Conservation (phyloP, 805 yeast genomes). For the Brettanomyces custersianus region DNA sequence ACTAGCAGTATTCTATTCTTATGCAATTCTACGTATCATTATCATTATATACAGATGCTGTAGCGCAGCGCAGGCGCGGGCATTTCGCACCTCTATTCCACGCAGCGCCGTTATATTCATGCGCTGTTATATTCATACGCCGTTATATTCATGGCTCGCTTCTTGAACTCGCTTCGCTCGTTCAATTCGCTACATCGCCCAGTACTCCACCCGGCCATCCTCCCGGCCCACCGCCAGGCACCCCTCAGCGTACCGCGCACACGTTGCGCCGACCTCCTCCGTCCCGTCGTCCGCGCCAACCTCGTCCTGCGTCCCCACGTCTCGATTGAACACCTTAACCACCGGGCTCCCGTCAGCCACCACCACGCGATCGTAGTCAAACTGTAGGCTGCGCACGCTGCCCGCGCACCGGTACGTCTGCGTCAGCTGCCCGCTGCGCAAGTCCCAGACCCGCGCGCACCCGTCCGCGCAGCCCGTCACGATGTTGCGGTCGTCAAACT, state of each 20-base stretch:
- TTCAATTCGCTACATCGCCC: slow-evolving; percentile 53
- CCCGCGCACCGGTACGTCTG: slow-evolving; percentile 55
- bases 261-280: slow-evolving; percentile 26
- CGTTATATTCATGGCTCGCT: too few relatives aligned
- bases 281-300: slow-evolving; percentile 34
- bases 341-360: slow-evolving; percentile 37
- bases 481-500: slow-evolving; percentile 57
- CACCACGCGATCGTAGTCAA: slow-evolving; percentile 50
- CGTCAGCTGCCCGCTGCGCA: slow-evolving; percentile 53
- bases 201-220: slow-evolving; percentile 52
- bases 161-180: too few relatives aligned
- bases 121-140: too few relatives aligned
- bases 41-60: too few relatives aligned
- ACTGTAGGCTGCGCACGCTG: slow-evolving; percentile 47
- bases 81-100: too few relatives aligned
- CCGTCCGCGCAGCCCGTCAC: slow-evolving; percentile 59
- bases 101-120: too few relatives aligned
- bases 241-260: slow-evolving; percentile 49
- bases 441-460: slow-evolving; percentile 63
- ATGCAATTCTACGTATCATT: too few relatives aligned
- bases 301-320: slow-evolving; percentile 41
- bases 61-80: too few relatives aligned
- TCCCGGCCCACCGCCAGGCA: slow-evolving; percentile 57
- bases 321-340: slow-evolving; percentile 52
- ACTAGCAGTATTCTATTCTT: too few relatives aligned